Percentiles rank a stretch among this genome's conserved stretches.
Evolutionary conservation across 495 filamentous ascomycete species (phyloP).

Genomic region (Hypoxylon crocopeplum): DNA sequence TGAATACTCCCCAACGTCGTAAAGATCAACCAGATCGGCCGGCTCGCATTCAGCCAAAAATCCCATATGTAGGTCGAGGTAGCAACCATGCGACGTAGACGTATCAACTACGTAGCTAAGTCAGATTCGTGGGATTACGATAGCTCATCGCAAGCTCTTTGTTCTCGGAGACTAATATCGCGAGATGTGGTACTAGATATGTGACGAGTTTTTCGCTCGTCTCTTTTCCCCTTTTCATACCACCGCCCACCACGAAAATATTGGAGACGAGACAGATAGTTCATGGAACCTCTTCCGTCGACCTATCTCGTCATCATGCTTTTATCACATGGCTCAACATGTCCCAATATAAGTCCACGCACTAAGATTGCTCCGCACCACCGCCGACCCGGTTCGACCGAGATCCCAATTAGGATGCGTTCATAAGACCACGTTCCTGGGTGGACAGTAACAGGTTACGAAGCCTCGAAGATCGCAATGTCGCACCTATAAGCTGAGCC

Average conservation of each 20-base stretch:
- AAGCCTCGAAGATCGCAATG: conserved; percentile 10
- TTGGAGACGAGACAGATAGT: background rate
- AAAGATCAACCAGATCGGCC: conserved; percentile 34
- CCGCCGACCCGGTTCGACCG: conserved; percentile 21
- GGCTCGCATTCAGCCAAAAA: conserved; percentile 28
- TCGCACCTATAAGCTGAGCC: conserved; percentile 10
- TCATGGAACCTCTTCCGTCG: background rate
- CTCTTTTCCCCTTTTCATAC: conserved; percentile 8
- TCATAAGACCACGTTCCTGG: conserved; percentile 17
- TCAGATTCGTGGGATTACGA: background rate
- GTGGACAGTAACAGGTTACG: conserved; percentile 14
- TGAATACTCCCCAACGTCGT: conserved; percentile 16
- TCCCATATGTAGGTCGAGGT: conserved; percentile 7
- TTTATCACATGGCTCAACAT: conserved; percentile 18
- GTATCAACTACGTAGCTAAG: conserved; percentile 1
- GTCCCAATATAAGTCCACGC: background rate
- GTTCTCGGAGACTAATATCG: conserved; percentile 13
- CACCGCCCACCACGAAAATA: background rate
- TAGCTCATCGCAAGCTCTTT: background rate
- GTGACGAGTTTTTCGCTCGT: background rate
- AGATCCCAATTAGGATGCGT: conserved; percentile 6
- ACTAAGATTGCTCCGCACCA: conserved; percentile 15
- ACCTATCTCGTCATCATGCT: conserved; percentile 8
- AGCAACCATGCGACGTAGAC: conserved; percentile 12
- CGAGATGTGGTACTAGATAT: conserved; percentile 12